Conservation (phyloP, 768 basidiomycete species). For the Sutorius australiensis region DNA sequence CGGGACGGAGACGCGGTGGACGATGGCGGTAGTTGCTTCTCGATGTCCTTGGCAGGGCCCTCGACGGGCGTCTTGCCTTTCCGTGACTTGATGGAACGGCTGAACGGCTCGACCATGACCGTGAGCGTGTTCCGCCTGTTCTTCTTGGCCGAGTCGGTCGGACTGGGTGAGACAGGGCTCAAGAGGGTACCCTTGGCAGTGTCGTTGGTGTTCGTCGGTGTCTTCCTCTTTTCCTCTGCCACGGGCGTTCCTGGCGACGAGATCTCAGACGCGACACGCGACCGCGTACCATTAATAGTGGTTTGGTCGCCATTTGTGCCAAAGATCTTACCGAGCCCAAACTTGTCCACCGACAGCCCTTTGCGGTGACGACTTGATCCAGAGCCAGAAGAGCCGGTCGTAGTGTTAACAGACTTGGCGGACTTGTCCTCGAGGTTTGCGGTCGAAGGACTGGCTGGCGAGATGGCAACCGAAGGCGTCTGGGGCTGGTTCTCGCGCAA, state of each 20-base stretch:
- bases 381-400: constrained; percentile 35
- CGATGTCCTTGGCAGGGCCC: constrained; percentile 43
- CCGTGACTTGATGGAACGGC: constrained; percentile 40
- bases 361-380: constrained; percentile 55
- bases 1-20: constrained; percentile 30
- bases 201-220: constrained; percentile 6
- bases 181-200: constrained; percentile 32
- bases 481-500: constrained; percentile 28
- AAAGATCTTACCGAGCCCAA: constrained; percentile 75
- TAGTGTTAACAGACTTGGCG: constrained; percentile 26
- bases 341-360: constrained; percentile 75
- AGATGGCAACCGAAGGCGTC: constrained; percentile 34
- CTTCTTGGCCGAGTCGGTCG: constrained; percentile 46
- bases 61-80: constrained; percentile 34
- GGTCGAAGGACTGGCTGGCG: constrained; percentile 40
- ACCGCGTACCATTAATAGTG: constrained; percentile 31
- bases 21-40: constrained; percentile 32
- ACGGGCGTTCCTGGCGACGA: constrained; percentile 24
- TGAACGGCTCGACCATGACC: constrained; percentile 80
- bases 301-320: constrained; percentile 39
- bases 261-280: constrained; percentile 44
- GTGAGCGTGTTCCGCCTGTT: constrained; percentile 78
- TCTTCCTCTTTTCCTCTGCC: constrained; percentile 17
- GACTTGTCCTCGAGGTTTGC: constrained; percentile 27
- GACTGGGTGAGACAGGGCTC: constrained; percentile 33